These are phyloP conservation scores for Apiospora malaysiana DNA, from an alignment of 2,329 filamentous ascomycete species.

Conservation along the genomic window DNA sequence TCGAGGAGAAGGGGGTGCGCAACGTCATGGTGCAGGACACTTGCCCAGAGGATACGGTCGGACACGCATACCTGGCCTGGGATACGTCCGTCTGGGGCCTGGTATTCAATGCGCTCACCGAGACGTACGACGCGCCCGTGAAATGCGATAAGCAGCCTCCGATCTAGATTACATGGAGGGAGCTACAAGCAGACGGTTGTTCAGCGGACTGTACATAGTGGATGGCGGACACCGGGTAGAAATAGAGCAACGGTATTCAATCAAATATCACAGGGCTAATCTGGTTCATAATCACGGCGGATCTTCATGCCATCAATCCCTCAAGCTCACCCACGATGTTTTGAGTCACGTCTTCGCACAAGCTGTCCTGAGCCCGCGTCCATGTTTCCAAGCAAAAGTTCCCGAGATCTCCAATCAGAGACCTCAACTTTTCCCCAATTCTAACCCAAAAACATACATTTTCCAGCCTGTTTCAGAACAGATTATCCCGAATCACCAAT, in stretches of 20 bases:
- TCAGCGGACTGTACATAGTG: not conserved
- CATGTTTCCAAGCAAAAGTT: too few species aligned
- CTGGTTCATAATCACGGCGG: too few species aligned
- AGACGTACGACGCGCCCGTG: constrained; percentile 33
- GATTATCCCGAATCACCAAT: too few species aligned
- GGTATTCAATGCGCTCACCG: constrained; percentile 37
- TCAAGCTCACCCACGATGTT: too few species aligned
- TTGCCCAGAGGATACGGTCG: constrained; percentile 36
- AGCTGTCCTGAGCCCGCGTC: too few species aligned
- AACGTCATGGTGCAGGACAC: constrained; percentile 36
- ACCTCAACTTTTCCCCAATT: too few species aligned
- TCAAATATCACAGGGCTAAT: not conserved
- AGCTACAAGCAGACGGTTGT: not conserved
- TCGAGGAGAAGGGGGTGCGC: constrained; percentile 33
- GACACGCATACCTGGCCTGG: constrained; percentile 35
- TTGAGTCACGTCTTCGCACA: too few species aligned
- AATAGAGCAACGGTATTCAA: not conserved
- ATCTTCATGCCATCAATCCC: too few species aligned
- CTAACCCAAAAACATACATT: too few species aligned
- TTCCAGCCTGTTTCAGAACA: too few species aligned
- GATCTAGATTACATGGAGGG: constrained; percentile 16
- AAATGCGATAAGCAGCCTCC: constrained; percentile 33
- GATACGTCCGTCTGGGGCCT: constrained; percentile 37
- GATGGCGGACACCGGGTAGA: not conserved
- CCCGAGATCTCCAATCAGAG: too few species aligned